phyloP scores from a whole-genome alignment of 2,329 filamentous ascomycete genomes.

The Xylariales sp. region DNA sequence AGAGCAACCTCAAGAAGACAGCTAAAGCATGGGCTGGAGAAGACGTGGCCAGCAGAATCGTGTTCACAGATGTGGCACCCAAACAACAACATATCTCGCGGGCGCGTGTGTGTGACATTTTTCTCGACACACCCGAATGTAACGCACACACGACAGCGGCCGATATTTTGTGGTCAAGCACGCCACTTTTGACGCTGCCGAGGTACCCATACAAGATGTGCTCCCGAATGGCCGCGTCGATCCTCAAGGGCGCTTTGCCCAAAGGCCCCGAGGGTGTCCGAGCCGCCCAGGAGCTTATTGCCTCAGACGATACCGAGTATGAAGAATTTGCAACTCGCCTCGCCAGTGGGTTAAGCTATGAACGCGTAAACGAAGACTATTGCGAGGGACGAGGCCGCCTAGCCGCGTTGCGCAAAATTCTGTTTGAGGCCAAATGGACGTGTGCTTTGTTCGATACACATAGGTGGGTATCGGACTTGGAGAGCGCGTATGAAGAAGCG shows the following conservation, averaged over 20 bases:
- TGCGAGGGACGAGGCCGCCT: constrained; percentile 75
- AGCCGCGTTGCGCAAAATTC: constrained; percentile 79
- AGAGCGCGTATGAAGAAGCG: constrained; percentile 86
- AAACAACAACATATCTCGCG: constrained; percentile 94
- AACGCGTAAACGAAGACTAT: constrained; percentile 55
- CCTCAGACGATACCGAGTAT: constrained; percentile 82
- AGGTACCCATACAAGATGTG: constrained; percentile 99
- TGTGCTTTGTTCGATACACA: constrained; percentile 91
- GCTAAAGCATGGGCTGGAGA: constrained; percentile 85
- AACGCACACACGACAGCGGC: constrained; percentile 98
- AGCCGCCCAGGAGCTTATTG: constrained; percentile 81
- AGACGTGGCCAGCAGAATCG: constrained; percentile 85
- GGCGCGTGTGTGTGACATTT: constrained; percentile 91
- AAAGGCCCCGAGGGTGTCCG: constrained; percentile 72
- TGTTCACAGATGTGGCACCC: constrained; percentile 96
- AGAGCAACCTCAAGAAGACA: constrained; percentile 83
- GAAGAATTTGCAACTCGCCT: constrained; percentile 80
- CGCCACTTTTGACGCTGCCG: constrained; percentile 88
- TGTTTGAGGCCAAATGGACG: constrained; percentile 86
- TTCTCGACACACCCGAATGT: constrained; percentile 96
- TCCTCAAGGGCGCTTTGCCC: constrained; percentile 88
- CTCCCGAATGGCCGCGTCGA: constrained; percentile 95
- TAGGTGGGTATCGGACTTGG: constrained; percentile 90
- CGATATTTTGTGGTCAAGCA: constrained; percentile 96
- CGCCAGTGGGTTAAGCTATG: constrained; percentile 72